Base-by-base conservation (phyloP, 192 early-diverging fungal species). In the Gryganskiella cystojenkinii region DNA sequence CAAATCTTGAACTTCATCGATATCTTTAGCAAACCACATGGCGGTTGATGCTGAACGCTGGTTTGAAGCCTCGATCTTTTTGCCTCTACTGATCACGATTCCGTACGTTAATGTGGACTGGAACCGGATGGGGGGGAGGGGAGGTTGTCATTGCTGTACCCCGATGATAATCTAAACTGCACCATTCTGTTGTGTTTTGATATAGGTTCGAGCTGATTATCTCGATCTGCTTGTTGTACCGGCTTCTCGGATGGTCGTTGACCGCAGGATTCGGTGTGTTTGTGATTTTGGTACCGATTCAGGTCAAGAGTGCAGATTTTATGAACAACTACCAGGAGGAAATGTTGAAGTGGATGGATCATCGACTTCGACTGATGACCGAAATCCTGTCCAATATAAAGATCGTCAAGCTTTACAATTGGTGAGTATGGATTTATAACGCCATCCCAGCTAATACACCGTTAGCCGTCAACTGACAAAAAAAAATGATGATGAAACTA, bases 21-120 rank as follows among this genome's bases (percentile, higher is more conserved):
- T 40, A 9, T 13, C 37, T 40, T 9, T 40, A 40, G 37, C 90
- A 1, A 91, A 87, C 66, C 80, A 91, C 70, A 90, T 93, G 78
- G 84, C 88, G 7, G 83, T 87, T 2, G 93, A 95, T 60, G 80
- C 91, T 14, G 85, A 85, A 30, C 85, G 84, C 37, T 71, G 92
- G 27, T 69, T 84, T 1, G 82, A 90, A 46, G 73, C 65, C 4
- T 46, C 35, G 3, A 51, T 42, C 4, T 76, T 28, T 33, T 28
- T 76, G 28, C 73, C 73, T 3, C 11, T 68, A 0, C 63, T 86
- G 27, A 62, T 86, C 0, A 71, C 86, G 44, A 86, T 90, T 45
- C 57, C 88, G 49, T 80, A 90, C 61, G 83, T 86, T 4, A 15
- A 28, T 30, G 11, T 20, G 0, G 28, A 27, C 24, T 40, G 5